Evolutionary conservation across 75 land plant genomes (phyloP).

Genomic region (Pseudotsuga menziesii): DNA sequence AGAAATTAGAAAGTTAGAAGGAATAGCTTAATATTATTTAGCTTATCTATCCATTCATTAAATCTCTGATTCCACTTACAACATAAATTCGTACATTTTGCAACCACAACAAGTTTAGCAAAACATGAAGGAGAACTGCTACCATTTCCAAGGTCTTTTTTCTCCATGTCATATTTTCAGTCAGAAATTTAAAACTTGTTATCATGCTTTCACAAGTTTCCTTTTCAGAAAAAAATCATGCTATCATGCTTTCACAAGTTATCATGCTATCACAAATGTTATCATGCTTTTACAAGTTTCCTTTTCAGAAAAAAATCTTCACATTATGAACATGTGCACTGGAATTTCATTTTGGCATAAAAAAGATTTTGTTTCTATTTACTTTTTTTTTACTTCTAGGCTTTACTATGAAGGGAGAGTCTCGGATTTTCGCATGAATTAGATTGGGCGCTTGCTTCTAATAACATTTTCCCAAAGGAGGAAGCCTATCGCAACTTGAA

Average conservation of each 20-base stretch:
- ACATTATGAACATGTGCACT: neutral
- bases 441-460: slow-evolving; percentile 63
- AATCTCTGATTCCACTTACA: neutral
- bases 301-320: neutral
- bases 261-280: neutral
- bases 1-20: too few species aligned
- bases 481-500: slow-evolving; percentile 58
- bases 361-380: neutral
- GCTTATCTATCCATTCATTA: neutral
- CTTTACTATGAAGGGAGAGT: slow-evolving; percentile 43
- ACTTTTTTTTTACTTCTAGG: neutral
- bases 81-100: slow-evolving; percentile 4
- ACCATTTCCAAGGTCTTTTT: slow-evolving; percentile 19
- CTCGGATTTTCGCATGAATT: slow-evolving; percentile 51
- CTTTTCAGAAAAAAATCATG: too few species aligned
- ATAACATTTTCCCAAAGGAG: slow-evolving; percentile 53
- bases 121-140: slow-evolving; percentile 18
- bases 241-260: too few species aligned
- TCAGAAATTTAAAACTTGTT: neutral
- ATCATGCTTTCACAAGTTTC: neutral
- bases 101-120: slow-evolving; percentile 12
- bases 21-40: neutral
- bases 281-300: neutral
- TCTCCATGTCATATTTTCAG: neutral
- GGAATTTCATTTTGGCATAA: neutral